phyloP scores from a whole-genome alignment of 2,329 filamentous ascomycete species.

The Penicillium sp. region DNA sequence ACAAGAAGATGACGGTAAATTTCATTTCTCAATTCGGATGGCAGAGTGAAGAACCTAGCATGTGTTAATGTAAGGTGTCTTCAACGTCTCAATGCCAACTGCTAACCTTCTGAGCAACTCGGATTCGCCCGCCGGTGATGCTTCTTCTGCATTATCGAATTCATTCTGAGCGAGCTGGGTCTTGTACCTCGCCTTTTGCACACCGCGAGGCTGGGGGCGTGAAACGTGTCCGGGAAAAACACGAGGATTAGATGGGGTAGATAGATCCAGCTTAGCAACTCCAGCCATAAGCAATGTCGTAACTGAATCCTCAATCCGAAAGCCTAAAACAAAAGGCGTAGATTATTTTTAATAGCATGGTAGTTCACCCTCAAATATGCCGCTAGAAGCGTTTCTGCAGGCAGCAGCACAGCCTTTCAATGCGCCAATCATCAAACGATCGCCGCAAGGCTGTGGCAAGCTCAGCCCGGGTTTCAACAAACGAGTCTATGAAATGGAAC shows the following conservation, averaged over 20 bases:
- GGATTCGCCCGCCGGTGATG: background rate
- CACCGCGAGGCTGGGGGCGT: background rate
- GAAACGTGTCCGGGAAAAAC: background rate
- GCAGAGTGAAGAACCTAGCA: constrained; percentile 17
- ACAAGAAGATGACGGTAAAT: constrained; percentile 16
- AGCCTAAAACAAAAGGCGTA: too few species aligned
- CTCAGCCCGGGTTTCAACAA: background rate
- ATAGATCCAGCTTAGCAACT: background rate
- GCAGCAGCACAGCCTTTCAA: background rate
- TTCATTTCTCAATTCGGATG: constrained; percentile 11
- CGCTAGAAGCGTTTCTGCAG: background rate
- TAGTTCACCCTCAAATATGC: background rate
- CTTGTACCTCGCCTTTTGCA: background rate
- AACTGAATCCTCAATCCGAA: too few species aligned
- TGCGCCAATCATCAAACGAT: background rate
- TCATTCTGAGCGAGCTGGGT: background rate
- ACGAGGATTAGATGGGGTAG: background rate
- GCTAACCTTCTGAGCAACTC: background rate
- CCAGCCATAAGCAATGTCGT: background rate
- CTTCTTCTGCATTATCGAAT: background rate
- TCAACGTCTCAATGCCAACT: too few species aligned
- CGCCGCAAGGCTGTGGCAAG: background rate
- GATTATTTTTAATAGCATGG: too few species aligned
- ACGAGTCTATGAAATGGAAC: background rate
- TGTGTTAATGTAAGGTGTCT: background rate